phyloP scores from a whole-genome alignment of 78 protist genomes.

The Dictyostelium capitatum region DNA sequence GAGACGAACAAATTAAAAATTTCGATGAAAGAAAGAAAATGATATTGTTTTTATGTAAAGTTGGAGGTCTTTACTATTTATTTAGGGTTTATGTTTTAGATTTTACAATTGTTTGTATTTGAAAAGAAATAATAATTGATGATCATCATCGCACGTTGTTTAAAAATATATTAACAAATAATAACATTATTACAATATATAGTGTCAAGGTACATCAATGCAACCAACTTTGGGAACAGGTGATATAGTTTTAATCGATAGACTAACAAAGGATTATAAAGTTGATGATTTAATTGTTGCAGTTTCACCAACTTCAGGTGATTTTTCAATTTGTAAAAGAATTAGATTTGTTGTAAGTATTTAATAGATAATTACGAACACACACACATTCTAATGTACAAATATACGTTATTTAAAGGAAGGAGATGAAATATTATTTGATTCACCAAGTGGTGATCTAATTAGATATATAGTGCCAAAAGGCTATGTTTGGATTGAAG shows the following conservation, averaged over 20 bases:
- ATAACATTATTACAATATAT: not conserved
- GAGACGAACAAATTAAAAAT: not conserved
- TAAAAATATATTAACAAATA: not conserved
- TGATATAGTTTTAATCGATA: slow-evolving; percentile 30
- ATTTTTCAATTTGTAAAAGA: slow-evolving; percentile 44
- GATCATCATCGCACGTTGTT: too few species aligned
- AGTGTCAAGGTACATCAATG: slow-evolving; percentile 64
- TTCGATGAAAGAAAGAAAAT: not conserved
- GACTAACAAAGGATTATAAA: not conserved
- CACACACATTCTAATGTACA: not conserved
- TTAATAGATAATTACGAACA: not conserved
- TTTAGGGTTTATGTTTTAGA: not conserved
- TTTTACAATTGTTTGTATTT: not conserved
- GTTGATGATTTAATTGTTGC: slow-evolving; percentile 38
- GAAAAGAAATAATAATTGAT: not conserved
- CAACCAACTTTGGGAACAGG: slow-evolving; percentile 36
- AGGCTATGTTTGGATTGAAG: slow-evolving; percentile 89
- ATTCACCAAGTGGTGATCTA: not conserved
- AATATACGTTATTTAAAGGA: not conserved
- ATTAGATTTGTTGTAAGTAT: slow-evolving; percentile 23
- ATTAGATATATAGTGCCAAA: slow-evolving; percentile 38
- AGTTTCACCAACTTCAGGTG: slow-evolving; percentile 13
- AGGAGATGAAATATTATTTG: slow-evolving; percentile 27
- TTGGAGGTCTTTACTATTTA: not conserved
- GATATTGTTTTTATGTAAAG: not conserved